Base-by-base conservation (phyloP, 305 asterid species). In the Fraxinus dipetala region DNA sequence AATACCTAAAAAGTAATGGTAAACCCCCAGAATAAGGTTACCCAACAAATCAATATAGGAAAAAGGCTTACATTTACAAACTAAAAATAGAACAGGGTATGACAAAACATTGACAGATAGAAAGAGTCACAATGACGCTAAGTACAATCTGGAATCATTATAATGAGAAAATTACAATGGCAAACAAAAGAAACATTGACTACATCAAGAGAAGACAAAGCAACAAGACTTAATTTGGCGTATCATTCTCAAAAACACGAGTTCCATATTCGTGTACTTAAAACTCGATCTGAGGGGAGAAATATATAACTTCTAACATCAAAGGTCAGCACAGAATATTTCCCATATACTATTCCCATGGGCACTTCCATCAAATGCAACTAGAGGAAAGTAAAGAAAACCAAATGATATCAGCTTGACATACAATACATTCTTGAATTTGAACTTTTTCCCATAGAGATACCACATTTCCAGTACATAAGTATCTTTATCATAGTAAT, bases 1-100 rank as follows among this genome's bases (percentile, higher is more conserved):
- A 40, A 40, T 40, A 7, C 48, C 13, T 1, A 40, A 38, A 40
- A 7, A 1, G 48, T 8, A 40, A 40, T 40, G 2, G 48, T 40
- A 35, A 95, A 30, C n/a, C n/a, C n/a, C n/a, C n/a, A n/a, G 43
- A 36, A 36, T 36, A 36, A 36, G 51, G 14, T 40, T 2, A 40
- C 14, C 51, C 14, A 10, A 40, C 1, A 40, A 40, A 40, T 40
- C 13, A 40, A 40, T 8, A 9, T 40, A 40, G 4, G 51, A 14
- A 40, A 40, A 40, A 10, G 51, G 16, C 51, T 40, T 40, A 6
- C 10, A 36, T 36, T 36, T 2, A 4, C 38, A 36, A 36, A 36
- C 43, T 36, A 1, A 6, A 36, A 36, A 36, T 36, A 36, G 43
- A 36, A 9, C 8, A 36, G 43, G 10, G 43, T 1, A 6, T 5